These are phyloP conservation scores for Skeletonema costatum DNA, from an alignment of 108 stramenopile genomes.

Conservation along the genomic window DNA sequence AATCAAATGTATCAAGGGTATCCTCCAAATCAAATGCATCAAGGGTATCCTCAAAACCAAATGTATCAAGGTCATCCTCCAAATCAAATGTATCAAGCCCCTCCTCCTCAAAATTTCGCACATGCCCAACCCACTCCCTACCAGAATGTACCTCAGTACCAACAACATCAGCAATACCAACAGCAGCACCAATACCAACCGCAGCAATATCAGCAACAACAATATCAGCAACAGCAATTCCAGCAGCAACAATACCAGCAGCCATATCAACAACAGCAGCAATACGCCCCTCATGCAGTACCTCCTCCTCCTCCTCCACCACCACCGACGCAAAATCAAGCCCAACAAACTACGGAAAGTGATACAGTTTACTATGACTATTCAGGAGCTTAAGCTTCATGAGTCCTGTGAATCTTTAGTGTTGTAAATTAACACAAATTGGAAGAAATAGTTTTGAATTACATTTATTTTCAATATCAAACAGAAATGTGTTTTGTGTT, in stretches of 20 bases:
- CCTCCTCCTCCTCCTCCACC: slow-evolving; percentile 24
- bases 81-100: neutral
- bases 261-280: slow-evolving; percentile 5
- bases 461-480: slow-evolving; percentile 1
- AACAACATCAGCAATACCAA: neutral
- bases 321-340: slow-evolving; percentile 33
- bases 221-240: neutral
- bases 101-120: neutral
- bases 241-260: neutral
- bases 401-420: neutral
- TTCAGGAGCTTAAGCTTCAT: slow-evolving; percentile 53
- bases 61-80: neutral
- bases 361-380: slow-evolving; percentile 57
- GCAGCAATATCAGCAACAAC: neutral
- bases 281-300: neutral
- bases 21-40: neutral
- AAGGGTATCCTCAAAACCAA: neutral
- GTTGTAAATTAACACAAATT: neutral
- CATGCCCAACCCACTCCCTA: slow-evolving; percentile 9
- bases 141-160: neutral
- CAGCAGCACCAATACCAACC: neutral
- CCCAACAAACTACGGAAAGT: slow-evolving; percentile 14
- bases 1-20: neutral
- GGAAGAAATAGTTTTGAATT: too few relatives aligned
- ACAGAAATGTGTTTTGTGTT: neutral